A percentile compares a stretch with the other conserved stretches of the same genome.
Conservation (phyloP, 2,329 filamentous ascomycete genomes). For the Aureobasidium sp. region DNA sequence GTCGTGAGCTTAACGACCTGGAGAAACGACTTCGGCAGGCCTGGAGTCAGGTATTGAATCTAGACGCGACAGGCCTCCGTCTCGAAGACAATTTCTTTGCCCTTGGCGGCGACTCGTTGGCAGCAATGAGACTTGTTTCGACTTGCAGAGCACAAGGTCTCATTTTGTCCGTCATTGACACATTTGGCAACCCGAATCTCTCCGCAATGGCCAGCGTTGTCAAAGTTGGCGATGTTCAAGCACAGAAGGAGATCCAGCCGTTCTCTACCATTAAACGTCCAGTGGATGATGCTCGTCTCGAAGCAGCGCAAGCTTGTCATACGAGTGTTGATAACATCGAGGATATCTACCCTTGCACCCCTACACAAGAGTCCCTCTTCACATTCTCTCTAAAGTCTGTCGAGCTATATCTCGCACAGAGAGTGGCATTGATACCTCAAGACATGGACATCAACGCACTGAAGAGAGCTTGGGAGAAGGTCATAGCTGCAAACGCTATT, state of each 20-base stretch:
- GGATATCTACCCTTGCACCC: constrained; percentile 38
- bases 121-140: constrained; percentile 40
- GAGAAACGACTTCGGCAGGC: constrained; percentile 8
- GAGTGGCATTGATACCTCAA: constrained; percentile 27
- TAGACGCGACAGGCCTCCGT: constrained; percentile 26
- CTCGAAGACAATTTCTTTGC: constrained; percentile 38
- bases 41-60: constrained; percentile 11
- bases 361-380: constrained; percentile 37
- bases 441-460: constrained; percentile 29
- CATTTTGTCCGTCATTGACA: constrained; percentile 36
- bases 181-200: constrained; percentile 38
- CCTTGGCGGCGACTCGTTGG: constrained; percentile 41
- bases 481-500: constrained; percentile 28
- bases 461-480: constrained; percentile 32
- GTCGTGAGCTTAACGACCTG: constrained; percentile 36
- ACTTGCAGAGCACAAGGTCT: constrained; percentile 31
- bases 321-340: constrained; percentile 26
- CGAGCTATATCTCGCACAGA: constrained; percentile 34
- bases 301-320: constrained; percentile 33
- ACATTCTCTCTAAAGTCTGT: constrained; percentile 30
- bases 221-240: constrained; percentile 24
- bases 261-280: constrained; percentile 28
- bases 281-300: constrained; percentile 24
- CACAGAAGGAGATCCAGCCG: constrained; percentile 25
- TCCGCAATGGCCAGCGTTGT: constrained; percentile 38